These are phyloP conservation scores for Thelephora terrestris DNA, from an alignment of 1,284 basidiomycete species.

Conservation along the genomic window DNA sequence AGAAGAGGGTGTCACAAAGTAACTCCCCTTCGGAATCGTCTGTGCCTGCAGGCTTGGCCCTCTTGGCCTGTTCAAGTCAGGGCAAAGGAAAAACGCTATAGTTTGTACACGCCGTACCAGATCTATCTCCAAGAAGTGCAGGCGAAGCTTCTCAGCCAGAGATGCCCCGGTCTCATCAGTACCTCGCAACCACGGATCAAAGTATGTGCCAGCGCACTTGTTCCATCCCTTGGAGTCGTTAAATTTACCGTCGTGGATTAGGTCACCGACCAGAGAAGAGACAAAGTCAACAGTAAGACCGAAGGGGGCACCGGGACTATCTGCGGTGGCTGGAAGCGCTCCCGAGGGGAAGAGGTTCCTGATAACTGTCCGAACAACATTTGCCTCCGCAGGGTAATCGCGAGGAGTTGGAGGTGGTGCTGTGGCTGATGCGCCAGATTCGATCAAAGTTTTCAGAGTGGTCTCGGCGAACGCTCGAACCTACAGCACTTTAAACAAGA, in stretches of 20 bases:
- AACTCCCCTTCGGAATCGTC: conserved; percentile 75
- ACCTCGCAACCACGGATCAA: conserved; percentile 52
- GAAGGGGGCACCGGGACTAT: conserved; percentile 38
- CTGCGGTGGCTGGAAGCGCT: conserved; percentile 32
- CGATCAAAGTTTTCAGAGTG: conserved; percentile 66
- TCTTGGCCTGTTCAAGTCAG: conserved; percentile 37
- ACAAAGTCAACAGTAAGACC: conserved; percentile 55
- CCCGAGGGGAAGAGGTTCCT: conserved; percentile 50
- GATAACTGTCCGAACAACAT: conserved; percentile 45
- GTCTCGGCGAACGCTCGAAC: conserved; percentile 86
- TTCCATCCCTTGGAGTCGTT: conserved; percentile 60
- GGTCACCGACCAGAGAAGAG: conserved; percentile 67
- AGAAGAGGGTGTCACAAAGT: conserved; percentile 90
- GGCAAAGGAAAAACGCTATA: conserved; percentile 5
- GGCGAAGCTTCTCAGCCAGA: conserved; percentile 58
- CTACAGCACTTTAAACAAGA: conserved; percentile 24
- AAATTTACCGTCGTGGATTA: conserved; percentile 64
- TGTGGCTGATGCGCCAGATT: conserved; percentile 70
- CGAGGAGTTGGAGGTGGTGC: conserved; percentile 57
- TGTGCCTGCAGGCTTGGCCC: conserved; percentile 29
- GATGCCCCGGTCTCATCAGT: conserved; percentile 33
- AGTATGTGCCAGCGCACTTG: conserved; percentile 61
- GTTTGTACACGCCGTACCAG: conserved; percentile 26
- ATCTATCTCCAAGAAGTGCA: conserved; percentile 73
- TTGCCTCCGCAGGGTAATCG: conserved; percentile 54